Conservation (phyloP, 2,329 filamentous ascomycete species). For the Lecanicillium sp. region DNA sequence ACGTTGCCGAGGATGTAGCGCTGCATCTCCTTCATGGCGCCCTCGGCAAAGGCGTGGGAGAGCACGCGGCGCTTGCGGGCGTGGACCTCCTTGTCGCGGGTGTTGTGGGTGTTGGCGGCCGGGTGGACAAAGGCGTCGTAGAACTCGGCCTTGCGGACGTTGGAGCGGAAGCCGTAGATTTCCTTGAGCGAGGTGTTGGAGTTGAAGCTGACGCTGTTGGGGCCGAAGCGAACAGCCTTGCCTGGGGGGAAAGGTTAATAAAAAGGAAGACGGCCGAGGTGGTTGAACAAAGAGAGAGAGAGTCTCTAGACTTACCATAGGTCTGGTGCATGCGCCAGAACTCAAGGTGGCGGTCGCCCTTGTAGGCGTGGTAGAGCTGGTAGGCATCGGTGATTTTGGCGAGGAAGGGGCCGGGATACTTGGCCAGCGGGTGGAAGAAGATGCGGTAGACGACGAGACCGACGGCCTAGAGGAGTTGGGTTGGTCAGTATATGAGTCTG, state of each 20-base stretch:
- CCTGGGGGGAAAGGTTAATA: slow-evolving; percentile 27
- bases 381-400: slow-evolving; percentile 57
- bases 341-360: slow-evolving; percentile 66
- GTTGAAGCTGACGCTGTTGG: slow-evolving; percentile 73
- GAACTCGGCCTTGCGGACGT: slow-evolving; percentile 62
- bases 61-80: slow-evolving; percentile 64
- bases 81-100: slow-evolving; percentile 60
- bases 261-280: not conserved
- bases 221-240: slow-evolving; percentile 67
- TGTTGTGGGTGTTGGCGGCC: slow-evolving; percentile 65
- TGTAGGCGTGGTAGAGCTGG: slow-evolving; percentile 66
- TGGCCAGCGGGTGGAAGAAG: slow-evolving; percentile 57
- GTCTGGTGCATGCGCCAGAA: slow-evolving; percentile 62
- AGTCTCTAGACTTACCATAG: slow-evolving; percentile 47
- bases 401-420: slow-evolving; percentile 56
- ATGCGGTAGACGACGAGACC: slow-evolving; percentile 46
- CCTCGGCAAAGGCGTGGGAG: slow-evolving; percentile 63
- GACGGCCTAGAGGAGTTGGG: slow-evolving; percentile 20
- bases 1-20: slow-evolving; percentile 58
- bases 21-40: slow-evolving; percentile 61
- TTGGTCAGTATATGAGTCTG: not conserved
- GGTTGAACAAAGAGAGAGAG: slow-evolving; percentile 1
- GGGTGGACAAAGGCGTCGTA: slow-evolving; percentile 68
- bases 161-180: slow-evolving; percentile 57
- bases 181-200: slow-evolving; percentile 58